Evolutionary conservation across 257 asterid species (phyloP).

Genomic region (Eustoma russellianum): DNA sequence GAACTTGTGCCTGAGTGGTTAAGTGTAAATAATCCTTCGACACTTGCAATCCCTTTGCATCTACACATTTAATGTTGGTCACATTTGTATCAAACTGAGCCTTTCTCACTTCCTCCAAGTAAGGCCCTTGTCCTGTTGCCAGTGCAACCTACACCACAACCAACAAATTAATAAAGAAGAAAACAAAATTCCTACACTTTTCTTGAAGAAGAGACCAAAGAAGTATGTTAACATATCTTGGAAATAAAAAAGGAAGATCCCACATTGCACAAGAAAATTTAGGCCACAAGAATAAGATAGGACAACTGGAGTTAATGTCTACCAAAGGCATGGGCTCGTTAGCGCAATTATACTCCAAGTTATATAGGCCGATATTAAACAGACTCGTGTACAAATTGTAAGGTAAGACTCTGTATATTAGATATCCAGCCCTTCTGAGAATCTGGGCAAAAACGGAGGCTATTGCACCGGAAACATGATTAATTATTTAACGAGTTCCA

Average conservation of each 20-base stretch:
- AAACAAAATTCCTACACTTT: no score
- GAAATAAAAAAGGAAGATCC: no score
- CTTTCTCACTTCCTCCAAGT: slow-evolving; percentile 27
- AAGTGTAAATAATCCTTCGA: slow-evolving; percentile 45
- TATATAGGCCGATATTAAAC: background rate
- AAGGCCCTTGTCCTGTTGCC: slow-evolving; percentile 26
- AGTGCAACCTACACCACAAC: slow-evolving; percentile 20
- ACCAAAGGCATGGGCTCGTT: no score
- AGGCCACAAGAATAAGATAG: no score
- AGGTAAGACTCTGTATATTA: no score
- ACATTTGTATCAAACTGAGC: slow-evolving; percentile 39
- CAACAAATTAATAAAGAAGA: background rate
- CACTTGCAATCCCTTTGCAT: slow-evolving; percentile 46
- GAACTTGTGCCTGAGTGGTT: slow-evolving; percentile 37
- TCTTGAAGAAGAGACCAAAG: no score
- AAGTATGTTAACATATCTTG: no score
- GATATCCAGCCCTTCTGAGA: slow-evolving; percentile 53
- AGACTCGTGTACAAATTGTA: slow-evolving; percentile 2
- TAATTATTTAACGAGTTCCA: background rate
- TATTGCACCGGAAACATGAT: background rate
- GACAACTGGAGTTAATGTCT: no score
- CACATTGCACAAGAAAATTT: no score
- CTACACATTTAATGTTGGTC: slow-evolving; percentile 40
- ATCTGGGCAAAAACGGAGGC: background rate
- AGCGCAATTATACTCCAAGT: background rate